phyloP scores from a whole-genome alignment of 2,329 filamentous ascomycete genomes.

The Zalaria sp. region DNA sequence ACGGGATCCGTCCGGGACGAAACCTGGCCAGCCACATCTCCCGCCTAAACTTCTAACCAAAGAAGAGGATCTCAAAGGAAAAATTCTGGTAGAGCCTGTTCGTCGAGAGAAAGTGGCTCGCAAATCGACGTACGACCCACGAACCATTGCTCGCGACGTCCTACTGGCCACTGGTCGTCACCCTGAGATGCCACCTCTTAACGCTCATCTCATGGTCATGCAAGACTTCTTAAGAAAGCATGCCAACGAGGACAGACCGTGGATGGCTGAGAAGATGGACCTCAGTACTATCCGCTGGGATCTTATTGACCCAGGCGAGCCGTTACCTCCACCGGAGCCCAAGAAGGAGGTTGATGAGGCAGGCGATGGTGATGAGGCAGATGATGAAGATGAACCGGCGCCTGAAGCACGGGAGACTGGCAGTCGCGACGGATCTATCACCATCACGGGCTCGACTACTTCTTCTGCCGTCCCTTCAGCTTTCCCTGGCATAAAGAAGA shows the following conservation, averaged over 20 bases:
- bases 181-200: slow-evolving; percentile 43
- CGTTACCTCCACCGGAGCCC: slow-evolving; percentile 17
- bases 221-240: slow-evolving; percentile 25
- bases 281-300: slow-evolving; percentile 48
- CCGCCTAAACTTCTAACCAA: not conserved
- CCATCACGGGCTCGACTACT: not conserved
- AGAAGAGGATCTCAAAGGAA: slow-evolving; percentile 12
- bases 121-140: slow-evolving; percentile 42
- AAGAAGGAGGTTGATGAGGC: slow-evolving; percentile 7
- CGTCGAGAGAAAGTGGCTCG: slow-evolving; percentile 31
- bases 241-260: slow-evolving; percentile 10
- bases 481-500: slow-evolving; percentile 1
- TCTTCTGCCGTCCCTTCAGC: not conserved
- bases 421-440: not conserved
- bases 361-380: slow-evolving; percentile 1
- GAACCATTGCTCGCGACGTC: slow-evolving; percentile 50
- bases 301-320: slow-evolving; percentile 42
- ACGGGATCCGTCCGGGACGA: not conserved
- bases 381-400: slow-evolving; percentile 1
- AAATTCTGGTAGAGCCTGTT: slow-evolving; percentile 29
- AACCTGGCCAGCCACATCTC: not conserved
- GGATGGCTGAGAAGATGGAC: slow-evolving; percentile 26
- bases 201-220: slow-evolving; percentile 37
- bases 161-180: slow-evolving; percentile 48
- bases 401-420: not conserved